Conservation (phyloP, 352 stramenopile genomes). For the Globisporangium sylvaticum region DNA sequence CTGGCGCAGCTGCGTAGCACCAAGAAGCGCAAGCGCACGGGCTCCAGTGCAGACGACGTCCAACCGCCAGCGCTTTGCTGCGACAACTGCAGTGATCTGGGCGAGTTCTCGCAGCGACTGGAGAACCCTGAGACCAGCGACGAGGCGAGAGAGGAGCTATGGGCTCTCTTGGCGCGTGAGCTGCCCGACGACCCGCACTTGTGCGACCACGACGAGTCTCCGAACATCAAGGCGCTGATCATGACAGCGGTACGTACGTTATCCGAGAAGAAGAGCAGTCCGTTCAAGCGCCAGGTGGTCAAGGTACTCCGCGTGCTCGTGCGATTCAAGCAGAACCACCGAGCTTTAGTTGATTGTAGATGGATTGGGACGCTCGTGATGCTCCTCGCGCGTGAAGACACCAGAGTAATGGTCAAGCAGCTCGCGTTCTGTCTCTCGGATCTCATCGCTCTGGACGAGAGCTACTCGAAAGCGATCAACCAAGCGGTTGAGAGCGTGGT, state of each 20-base stretch:
- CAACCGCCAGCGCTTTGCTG: neutral
- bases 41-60: neutral
- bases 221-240: neutral
- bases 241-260: neutral
- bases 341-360: neutral
- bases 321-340: neutral
- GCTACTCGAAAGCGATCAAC: neutral
- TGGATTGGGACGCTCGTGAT: neutral
- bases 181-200: neutral
- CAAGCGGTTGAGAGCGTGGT: neutral
- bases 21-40: neutral
- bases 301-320: conserved; percentile 3
- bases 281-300: neutral
- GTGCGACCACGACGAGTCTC: neutral
- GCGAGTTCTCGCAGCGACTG: neutral
- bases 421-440: neutral
- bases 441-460: neutral
- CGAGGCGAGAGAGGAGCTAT: neutral
- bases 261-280: neutral
- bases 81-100: neutral
- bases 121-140: neutral
- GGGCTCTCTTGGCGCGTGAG: neutral
- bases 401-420: neutral
- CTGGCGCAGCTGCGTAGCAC: no score
- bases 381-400: neutral